Percentiles rank a stretch among this genome's conserved stretches.
Evolutionary conservation across 441 rosid genomes (phyloP).

Genomic region (Pelargonium fulgidum): DNA sequence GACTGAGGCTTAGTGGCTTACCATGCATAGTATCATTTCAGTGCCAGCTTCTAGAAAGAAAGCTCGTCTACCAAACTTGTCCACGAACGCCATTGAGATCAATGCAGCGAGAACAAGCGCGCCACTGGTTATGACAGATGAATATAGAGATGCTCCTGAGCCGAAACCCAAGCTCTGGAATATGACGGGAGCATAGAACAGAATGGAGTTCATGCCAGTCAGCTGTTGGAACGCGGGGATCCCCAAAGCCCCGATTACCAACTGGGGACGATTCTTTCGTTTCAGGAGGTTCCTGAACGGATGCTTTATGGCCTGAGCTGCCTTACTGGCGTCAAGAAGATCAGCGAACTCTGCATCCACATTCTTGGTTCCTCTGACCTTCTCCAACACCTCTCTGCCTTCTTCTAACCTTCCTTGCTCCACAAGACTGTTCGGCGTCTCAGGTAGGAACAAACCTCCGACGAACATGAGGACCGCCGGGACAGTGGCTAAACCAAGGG

Average conservation of each 20-base stretch:
- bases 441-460: conserved; percentile 63
- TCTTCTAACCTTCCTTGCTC: conserved; percentile 68
- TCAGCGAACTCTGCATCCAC: conserved; percentile 75
- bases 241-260: conserved; percentile 69
- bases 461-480: conserved; percentile 73
- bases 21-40: conserved; percentile 70
- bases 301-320: conserved; percentile 53
- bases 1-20: conserved; percentile 16
- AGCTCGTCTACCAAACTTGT: conserved; percentile 63
- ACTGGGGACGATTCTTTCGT: conserved; percentile 66
- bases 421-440: conserved; percentile 84
- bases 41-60: conserved; percentile 83
- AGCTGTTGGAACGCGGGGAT: conserved; percentile 83
- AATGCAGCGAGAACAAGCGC: conserved; percentile 56
- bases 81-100: conserved; percentile 65
- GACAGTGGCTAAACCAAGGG: conserved; percentile 65
- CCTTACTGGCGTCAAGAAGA: conserved; percentile 67
- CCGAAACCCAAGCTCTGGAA: conserved; percentile 84
- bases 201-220: conserved; percentile 81
- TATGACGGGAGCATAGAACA: conserved; percentile 82
- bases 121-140: conserved; percentile 53
- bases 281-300: conserved; percentile 64
- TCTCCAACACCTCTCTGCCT: conserved; percentile 53
- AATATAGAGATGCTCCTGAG: conserved; percentile 50
- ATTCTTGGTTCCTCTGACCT: conserved; percentile 58